A percentile compares a stretch with the other conserved stretches of the same genome.
These are phyloP conservation scores for Quercus agrifolia DNA, from an alignment of 306 rosid genomes.

Conservation along the genomic window DNA sequence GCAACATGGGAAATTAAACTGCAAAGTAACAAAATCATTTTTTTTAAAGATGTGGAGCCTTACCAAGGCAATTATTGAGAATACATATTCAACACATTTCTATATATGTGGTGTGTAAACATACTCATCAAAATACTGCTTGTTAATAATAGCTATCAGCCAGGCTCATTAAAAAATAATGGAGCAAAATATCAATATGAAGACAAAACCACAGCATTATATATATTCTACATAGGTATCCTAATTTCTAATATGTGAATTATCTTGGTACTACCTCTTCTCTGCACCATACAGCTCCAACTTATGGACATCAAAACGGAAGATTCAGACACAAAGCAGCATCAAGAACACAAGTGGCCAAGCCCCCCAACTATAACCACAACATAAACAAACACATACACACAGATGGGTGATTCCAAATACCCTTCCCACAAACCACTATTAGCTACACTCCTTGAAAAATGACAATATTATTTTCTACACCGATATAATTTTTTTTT, in stretches of 20 bases:
- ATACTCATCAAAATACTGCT: too few species aligned
- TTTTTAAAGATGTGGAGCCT: too few species aligned
- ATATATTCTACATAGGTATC: background rate
- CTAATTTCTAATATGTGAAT: background rate
- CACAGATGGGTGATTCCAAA: background rate
- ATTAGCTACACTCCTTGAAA: background rate
- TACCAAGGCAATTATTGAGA: too few species aligned
- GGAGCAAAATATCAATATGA: background rate
- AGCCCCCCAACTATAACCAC: background rate
- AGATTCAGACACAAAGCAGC: background rate
- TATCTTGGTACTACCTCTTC: background rate
- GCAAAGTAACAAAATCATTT: too few species aligned
- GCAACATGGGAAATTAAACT: too few species aligned
- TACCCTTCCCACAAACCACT: background rate
- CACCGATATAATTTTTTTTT: background rate
- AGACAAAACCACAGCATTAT: background rate
- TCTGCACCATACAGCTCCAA: background rate
- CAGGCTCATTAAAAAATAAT: constrained; percentile 4
- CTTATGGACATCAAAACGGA: background rate
- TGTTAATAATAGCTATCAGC: background rate
- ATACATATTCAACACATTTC: too few species aligned
- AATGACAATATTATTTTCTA: background rate
- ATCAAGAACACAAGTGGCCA: background rate
- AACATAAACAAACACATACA: background rate
- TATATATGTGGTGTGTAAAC: too few species aligned